Conservation (phyloP, 352 stramenopile genomes). For the Elongisporangium prolatum region DNA sequence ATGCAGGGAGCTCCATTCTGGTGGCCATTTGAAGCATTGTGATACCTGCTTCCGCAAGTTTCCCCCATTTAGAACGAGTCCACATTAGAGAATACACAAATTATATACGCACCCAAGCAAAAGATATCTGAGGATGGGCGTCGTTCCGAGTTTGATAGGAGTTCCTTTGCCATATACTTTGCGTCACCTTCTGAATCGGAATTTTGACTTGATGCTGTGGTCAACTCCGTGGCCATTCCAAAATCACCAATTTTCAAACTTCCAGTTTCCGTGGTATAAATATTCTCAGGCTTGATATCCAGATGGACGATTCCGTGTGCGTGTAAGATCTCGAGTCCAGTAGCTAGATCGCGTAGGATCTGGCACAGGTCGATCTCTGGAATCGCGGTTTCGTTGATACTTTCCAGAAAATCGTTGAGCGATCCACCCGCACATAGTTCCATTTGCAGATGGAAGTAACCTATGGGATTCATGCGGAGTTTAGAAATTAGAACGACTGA, state of each 20-base stretch:
- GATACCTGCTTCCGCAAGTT: slow-evolving; percentile 29
- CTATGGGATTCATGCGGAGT: slow-evolving; percentile 16
- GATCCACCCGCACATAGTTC: slow-evolving; percentile 90
- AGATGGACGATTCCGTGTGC: slow-evolving; percentile 89
- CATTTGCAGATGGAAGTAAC: slow-evolving; percentile 92
- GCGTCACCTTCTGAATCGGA: slow-evolving; percentile 92
- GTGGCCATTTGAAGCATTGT: slow-evolving; percentile 61
- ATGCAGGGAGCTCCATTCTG: slow-evolving; percentile 30
- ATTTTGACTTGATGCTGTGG: slow-evolving; percentile 17
- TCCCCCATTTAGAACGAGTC: slow-evolving; percentile 1
- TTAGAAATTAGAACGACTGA: not conserved
- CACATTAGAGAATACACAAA: not conserved
- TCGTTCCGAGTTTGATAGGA: slow-evolving; percentile 66
- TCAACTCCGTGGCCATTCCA: slow-evolving; percentile 77
- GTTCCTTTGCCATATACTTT: slow-evolving; percentile 89
- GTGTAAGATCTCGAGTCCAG: slow-evolving; percentile 88
- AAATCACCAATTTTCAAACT: slow-evolving; percentile 90
- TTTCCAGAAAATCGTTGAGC: slow-evolving; percentile 63
- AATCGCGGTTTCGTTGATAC: not conserved
- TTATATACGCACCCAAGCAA: slow-evolving; percentile 71
- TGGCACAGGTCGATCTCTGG: slow-evolving; percentile 65
- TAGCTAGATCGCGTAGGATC: slow-evolving; percentile 65
- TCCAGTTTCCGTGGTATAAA: slow-evolving; percentile 81
- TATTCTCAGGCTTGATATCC: slow-evolving; percentile 97
- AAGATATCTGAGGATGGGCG: slow-evolving; percentile 92